A percentile compares a stretch with the other conserved stretches of the same genome.
Evolutionary conservation across 345 rosid species (phyloP).

Genomic region (Eucalyptus microcorys): DNA sequence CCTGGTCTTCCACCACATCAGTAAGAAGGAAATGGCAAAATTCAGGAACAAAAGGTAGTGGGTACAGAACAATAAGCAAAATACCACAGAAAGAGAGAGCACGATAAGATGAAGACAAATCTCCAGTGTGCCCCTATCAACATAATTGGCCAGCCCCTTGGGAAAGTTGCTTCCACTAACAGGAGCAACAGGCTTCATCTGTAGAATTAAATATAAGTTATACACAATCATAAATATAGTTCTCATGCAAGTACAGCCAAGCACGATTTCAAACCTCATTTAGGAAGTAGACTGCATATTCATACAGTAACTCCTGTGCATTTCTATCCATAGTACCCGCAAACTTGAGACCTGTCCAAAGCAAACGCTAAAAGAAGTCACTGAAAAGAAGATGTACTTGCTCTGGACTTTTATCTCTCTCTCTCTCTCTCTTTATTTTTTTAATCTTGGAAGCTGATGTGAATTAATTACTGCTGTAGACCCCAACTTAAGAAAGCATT

Average conservation of each 20-base stretch:
- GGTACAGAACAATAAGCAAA: not conserved
- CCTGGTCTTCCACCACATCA: constrained; percentile 26
- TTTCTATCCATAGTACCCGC: constrained; percentile 87
- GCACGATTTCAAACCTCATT: constrained; percentile 61
- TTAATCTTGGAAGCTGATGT: not conserved
- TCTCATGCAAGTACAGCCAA: not conserved
- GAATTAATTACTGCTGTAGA: not conserved
- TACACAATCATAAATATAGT: not conserved
- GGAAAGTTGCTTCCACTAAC: constrained; percentile 40
- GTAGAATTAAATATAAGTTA: constrained; percentile 8
- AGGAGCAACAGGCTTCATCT: constrained; percentile 78
- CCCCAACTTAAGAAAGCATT: not conserved
- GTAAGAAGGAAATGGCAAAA: not conserved
- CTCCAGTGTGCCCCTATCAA: constrained; percentile 91
- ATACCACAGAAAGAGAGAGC: constrained; percentile 85
- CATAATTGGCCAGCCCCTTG: constrained; percentile 66
- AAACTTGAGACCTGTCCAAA: constrained; percentile 70
- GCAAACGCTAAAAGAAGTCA: not conserved
- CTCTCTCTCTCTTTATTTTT: not conserved
- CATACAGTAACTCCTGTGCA: constrained; percentile 78
- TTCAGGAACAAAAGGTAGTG: not conserved
- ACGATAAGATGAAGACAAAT: constrained; percentile 81
- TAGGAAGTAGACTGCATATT: constrained; percentile 65
- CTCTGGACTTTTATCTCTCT: not conserved
- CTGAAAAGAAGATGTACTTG: not conserved